phyloP scores from a whole-genome alignment of 2,329 filamentous ascomycete genomes.

The Diaporthe citri region DNA sequence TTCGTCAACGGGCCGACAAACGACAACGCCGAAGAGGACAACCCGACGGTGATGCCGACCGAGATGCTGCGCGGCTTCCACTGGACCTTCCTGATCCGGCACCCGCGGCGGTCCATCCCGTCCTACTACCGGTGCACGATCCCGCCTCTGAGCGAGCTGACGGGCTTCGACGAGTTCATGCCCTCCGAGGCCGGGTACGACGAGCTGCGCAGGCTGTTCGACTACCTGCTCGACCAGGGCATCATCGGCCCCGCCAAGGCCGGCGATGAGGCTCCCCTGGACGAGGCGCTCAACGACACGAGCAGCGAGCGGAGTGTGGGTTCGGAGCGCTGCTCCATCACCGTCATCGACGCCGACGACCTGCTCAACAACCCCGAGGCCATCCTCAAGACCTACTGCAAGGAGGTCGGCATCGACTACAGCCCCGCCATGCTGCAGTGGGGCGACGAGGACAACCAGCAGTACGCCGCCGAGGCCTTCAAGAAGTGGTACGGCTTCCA shows the following conservation, averaged over 20 bases:
- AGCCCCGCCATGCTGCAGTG: constrained; percentile 84
- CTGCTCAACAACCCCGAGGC: constrained; percentile 85
- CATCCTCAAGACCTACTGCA: constrained; percentile 84
- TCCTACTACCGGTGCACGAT: constrained; percentile 96
- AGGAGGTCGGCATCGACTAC: constrained; percentile 83
- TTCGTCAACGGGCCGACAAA: constrained; percentile 48
- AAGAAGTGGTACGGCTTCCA: constrained; percentile 99
- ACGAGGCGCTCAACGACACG: constrained; percentile 44
- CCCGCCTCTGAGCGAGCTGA: constrained; percentile 84
- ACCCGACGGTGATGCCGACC: constrained; percentile 87
- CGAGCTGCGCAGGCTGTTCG: constrained; percentile 88
- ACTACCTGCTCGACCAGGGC: constrained; percentile 79
- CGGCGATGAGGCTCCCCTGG: constrained; percentile 48
- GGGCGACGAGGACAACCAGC: constrained; percentile 80
- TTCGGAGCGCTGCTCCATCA: constrained; percentile 62
- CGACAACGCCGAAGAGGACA: constrained; percentile 69
- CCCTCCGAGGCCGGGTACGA: constrained; percentile 90
- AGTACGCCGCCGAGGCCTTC: constrained; percentile 79
- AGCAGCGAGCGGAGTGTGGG: constrained; percentile 21
- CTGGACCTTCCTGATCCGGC: constrained; percentile 96
- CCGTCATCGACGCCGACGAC: constrained; percentile 93
- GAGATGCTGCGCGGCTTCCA: constrained; percentile 84
- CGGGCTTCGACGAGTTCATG: constrained; percentile 89
- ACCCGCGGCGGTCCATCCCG: constrained; percentile 91
- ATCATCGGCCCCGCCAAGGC: constrained; percentile 78